A percentile compares a stretch with the other conserved stretches of the same genome.
phyloP scores from a whole-genome alignment of 2,329 filamentous ascomycete species.

The Paecilomyces niveus region DNA sequence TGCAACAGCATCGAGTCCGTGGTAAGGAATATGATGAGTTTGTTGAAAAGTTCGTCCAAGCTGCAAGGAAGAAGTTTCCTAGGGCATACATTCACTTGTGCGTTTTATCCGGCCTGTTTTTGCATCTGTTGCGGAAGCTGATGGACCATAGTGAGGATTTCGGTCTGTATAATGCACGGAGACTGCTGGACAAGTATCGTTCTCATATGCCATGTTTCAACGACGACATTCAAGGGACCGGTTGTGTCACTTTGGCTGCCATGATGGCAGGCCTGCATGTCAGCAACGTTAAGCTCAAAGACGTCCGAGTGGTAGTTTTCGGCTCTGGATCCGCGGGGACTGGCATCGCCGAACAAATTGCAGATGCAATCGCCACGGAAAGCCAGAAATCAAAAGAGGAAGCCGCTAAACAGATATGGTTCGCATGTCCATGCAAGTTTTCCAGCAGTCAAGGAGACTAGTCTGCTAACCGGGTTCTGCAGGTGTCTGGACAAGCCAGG shows the following conservation, averaged over 20 bases:
- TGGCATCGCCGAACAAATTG: slow-evolving; percentile 78
- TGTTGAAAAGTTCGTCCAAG: slow-evolving; percentile 65
- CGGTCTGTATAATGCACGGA: slow-evolving; percentile 66
- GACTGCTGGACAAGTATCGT: slow-evolving; percentile 69
- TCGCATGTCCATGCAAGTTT: slow-evolving; percentile 6
- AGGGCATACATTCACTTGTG: slow-evolving; percentile 76
- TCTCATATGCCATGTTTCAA: slow-evolving; percentile 77
- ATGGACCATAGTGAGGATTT: slow-evolving; percentile 60
- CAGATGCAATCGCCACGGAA: slow-evolving; percentile 68
- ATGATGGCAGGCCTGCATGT: slow-evolving; percentile 71
- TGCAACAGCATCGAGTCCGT: slow-evolving; percentile 58
- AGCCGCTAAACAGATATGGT: slow-evolving; percentile 75
- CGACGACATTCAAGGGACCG: slow-evolving; percentile 84
- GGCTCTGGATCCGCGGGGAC: slow-evolving; percentile 76
- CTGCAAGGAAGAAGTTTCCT: slow-evolving; percentile 63
- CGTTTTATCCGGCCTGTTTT: slow-evolving; percentile 6
- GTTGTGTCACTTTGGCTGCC: slow-evolving; percentile 77
- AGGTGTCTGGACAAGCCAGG: slow-evolving; percentile 79
- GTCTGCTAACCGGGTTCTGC: slow-evolving; percentile 1
- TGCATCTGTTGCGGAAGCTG: neutral
- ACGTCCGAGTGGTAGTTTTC: slow-evolving; percentile 67
- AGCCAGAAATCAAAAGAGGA: slow-evolving; percentile 61
- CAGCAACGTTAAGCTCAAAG: slow-evolving; percentile 56
- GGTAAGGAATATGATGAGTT: slow-evolving; percentile 71
- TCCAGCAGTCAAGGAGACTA: neutral